These are phyloP conservation scores for Mycena chlorophos DNA, from an alignment of 768 basidiomycete species.

Conservation along the genomic window DNA sequence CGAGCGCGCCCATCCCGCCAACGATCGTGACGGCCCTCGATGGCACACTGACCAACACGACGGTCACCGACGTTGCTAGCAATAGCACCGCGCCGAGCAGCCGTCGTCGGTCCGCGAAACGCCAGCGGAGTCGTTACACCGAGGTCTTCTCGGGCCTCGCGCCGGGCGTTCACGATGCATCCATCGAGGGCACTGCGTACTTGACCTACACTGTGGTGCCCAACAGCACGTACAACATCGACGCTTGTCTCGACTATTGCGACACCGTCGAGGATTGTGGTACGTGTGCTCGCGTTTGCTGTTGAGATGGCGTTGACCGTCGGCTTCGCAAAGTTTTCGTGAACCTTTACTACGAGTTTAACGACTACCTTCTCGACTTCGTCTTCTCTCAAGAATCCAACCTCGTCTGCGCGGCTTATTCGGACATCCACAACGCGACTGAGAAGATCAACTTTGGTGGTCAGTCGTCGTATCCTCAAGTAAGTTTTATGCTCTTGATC, in stretches of 20 bases:
- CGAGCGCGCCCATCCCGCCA: constrained; percentile 7
- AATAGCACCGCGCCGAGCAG: too few species aligned
- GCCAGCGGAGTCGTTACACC: too few species aligned
- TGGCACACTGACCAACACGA: constrained; percentile 35
- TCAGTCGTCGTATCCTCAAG: constrained; percentile 34
- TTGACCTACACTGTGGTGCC: constrained; percentile 47
- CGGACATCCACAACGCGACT: constrained; percentile 40
- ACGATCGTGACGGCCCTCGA: constrained; percentile 47
- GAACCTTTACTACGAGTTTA: constrained; percentile 52
- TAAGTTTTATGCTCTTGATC: background rate
- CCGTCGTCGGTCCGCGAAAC: too few species aligned
- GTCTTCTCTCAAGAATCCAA: constrained; percentile 42
- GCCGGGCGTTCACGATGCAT: constrained; percentile 33
- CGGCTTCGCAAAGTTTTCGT: constrained; percentile 38
- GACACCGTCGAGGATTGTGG: constrained; percentile 40
- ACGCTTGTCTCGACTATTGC: constrained; percentile 45
- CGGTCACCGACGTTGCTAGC: constrained; percentile 14
- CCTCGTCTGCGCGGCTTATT: constrained; percentile 49
- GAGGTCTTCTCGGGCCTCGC: constrained; percentile 43
- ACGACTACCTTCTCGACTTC: constrained; percentile 43
- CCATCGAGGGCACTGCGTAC: constrained; percentile 49
- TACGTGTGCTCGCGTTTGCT: constrained; percentile 24
- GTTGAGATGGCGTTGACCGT: background rate
- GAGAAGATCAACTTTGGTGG: constrained; percentile 50
- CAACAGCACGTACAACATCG: constrained; percentile 42